Evolutionary conservation across 352 stramenopile species (phyloP), one percentile per base, ranked within the genome.

Genomic region (Synura sp.): DNA sequence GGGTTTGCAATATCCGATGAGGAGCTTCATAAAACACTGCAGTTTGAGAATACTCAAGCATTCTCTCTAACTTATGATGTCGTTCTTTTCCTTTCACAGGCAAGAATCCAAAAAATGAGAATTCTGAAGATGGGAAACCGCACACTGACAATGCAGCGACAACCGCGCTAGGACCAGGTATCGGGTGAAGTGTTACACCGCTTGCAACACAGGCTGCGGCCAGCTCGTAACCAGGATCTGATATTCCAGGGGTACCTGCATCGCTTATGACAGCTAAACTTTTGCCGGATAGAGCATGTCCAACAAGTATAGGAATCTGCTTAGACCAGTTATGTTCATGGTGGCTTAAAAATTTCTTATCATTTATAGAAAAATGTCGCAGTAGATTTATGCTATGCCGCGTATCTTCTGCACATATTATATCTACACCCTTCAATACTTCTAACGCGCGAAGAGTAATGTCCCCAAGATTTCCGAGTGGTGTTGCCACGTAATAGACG

Each of bases 331-430:
- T 85, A 53, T 85, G 81, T 35, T 86, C 75, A 36, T 85, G 81
- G 42, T 85, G 79, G 75, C 82, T 85, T 5, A 85, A 34, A n/a
- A 85, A 34, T 15, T 29, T 44, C 34, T 80, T 79, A 22, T 77
- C 34, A 38, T 53, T 38, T 27, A 85, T 42, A 27, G 63, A 78
- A 55, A 85, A 78, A 1, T 80, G 71, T 63, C 84, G 75, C 0
- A 85, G 75, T 22, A 85, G 79, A 15, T 78, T 44, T 19, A 80
- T 80, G 9, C 81, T 78, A 33, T 42, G 80, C n/a, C 82, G 31
- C 29, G 82, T 85, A 75, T 85, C 82, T 77, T 85, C 82, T 22
- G 81, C 71, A 42, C 79, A 79, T 17, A 85, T 82, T 9, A 86
- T 27, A 60, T 85, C 82, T 12, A 82, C 82, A 15, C 67, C 77